Percentiles rank a stretch among this genome's conserved stretches.
Conservation (phyloP, 371 early-diverging fungal genomes). For the Umbelopsis sp. region DNA sequence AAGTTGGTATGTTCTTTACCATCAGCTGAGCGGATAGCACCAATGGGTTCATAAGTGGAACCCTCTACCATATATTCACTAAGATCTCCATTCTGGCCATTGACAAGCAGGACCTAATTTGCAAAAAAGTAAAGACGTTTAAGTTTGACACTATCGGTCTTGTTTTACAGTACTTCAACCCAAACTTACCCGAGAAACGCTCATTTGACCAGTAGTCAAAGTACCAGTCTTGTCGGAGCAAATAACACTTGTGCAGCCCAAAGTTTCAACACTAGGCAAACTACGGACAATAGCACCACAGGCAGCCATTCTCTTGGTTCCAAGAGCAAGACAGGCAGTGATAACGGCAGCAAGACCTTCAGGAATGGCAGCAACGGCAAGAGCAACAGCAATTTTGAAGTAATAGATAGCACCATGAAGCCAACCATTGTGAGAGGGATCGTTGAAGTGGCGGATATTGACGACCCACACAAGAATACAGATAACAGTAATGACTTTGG, state of each 20-base stretch:
- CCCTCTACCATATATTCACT: constrained; percentile 80
- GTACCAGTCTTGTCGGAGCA: constrained; percentile 99
- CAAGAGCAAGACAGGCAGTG: constrained; percentile 95
- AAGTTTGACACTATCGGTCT: too few relatives aligned
- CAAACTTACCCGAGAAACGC: constrained; percentile 68
- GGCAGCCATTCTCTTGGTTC: constrained; percentile 96
- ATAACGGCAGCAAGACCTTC: constrained; percentile 98
- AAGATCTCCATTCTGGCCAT: constrained; percentile 44
- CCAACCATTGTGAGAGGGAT: constrained; percentile 90
- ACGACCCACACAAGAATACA: constrained; percentile 97
- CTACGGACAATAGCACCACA: constrained; percentile 96
- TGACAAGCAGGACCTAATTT: constrained; percentile 42
- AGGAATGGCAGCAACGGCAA: constrained; percentile 99
- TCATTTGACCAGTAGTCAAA: constrained; percentile 98
- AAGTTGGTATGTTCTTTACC: constrained; percentile 54
- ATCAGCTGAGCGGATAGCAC: constrained; percentile 57
- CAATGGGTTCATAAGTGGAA: constrained; percentile 84
- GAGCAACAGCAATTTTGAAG: constrained; percentile 97
- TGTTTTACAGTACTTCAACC: too few relatives aligned
- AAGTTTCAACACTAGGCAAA: constrained; percentile 93
- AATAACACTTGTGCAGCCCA: constrained; percentile 96
- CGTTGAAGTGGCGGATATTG: constrained; percentile 94
- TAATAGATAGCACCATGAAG: constrained; percentile 90
- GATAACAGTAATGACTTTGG: constrained; percentile 92
- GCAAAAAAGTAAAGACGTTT: too few relatives aligned